Conservation (phyloP, 2,329 filamentous ascomycete species). For the Paraconiothyrium brasiliense region DNA sequence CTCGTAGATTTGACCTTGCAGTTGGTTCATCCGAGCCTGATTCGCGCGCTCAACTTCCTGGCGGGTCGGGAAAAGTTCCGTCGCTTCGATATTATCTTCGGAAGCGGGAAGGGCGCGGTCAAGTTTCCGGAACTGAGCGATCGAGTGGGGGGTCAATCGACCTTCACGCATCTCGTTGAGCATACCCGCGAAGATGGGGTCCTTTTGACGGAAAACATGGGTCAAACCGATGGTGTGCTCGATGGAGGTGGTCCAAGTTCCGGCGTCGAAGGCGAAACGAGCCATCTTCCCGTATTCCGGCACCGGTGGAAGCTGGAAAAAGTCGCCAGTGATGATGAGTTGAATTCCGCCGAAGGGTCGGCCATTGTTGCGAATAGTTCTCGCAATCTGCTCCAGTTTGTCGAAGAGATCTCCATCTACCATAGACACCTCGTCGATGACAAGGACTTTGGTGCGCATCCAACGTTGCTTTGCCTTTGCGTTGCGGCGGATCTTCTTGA, state of each 20-base stretch:
- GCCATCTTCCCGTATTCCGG: constrained; percentile 77
- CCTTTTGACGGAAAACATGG: constrained; percentile 95
- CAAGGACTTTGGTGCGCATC: constrained; percentile 84
- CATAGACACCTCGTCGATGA: constrained; percentile 98
- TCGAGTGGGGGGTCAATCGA: constrained; percentile 77
- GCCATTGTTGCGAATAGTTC: constrained; percentile 87
- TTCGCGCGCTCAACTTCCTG: constrained; percentile 91
- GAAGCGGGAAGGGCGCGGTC: constrained; percentile 69
- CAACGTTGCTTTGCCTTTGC: constrained; percentile 88
- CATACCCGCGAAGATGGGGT: constrained; percentile 90
- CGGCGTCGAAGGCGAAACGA: constrained; percentile 93
- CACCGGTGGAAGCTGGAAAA: constrained; percentile 96
- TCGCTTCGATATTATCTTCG: constrained; percentile 81
- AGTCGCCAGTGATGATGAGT: constrained; percentile 93
- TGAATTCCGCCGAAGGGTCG: constrained; percentile 96
- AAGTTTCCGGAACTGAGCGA: constrained; percentile 78
- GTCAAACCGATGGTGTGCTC: constrained; percentile 95
- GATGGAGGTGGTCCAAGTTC: constrained; percentile 90
- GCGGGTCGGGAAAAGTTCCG: constrained; percentile 92
- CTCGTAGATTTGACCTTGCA: constrained; percentile 72
- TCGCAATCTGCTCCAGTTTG: constrained; percentile 89
- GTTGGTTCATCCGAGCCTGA: constrained; percentile 72
- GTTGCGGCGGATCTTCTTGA: constrained; percentile 92
- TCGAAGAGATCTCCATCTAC: constrained; percentile 97
- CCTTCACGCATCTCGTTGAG: constrained; percentile 97